A percentile compares a stretch with the other conserved stretches of the same genome.
phyloP scores from a whole-genome alignment of 1,284 basidiomycete species.

The Naganishia cerealis region DNA sequence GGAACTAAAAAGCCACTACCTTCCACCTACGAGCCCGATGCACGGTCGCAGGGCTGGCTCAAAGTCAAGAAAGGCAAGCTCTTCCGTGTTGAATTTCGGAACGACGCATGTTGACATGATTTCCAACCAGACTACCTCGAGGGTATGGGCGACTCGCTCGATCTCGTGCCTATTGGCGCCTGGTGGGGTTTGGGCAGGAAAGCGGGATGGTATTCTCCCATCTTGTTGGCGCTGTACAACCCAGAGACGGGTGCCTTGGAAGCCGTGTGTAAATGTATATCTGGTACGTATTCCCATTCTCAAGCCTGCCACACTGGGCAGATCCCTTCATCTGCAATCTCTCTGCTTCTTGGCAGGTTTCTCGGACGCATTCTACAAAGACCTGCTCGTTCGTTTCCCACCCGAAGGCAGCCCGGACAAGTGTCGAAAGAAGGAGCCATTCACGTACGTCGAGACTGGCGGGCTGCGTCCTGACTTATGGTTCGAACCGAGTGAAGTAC shows the following conservation, averaged over 20 bases:
- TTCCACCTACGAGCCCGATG: conserved; percentile 84
- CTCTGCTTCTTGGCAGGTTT: conserved; percentile 63
- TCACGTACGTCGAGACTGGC: conserved; percentile 70
- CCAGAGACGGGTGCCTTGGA: conserved; percentile 67
- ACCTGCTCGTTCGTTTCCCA: conserved; percentile 65
- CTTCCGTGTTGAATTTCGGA: too few relatives aligned
- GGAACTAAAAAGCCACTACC: conserved; percentile 69
- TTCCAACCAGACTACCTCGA: conserved; percentile 50
- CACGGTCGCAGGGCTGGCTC: conserved; percentile 64
- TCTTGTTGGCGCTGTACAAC: conserved; percentile 80
- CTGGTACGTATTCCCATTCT: conserved; percentile 33
- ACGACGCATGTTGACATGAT: conserved; percentile 52
- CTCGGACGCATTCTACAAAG: conserved; percentile 83
- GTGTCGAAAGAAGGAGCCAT: conserved; percentile 61
- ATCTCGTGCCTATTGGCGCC: conserved; percentile 72
- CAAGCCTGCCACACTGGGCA: background rate
- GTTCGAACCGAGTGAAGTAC: conserved; percentile 77
- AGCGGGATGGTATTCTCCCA: conserved; percentile 87
- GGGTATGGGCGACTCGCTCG: conserved; percentile 59
- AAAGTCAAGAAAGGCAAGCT: conserved; percentile 71
- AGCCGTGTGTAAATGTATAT: conserved; percentile 76
- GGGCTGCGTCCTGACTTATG: conserved; percentile 77
- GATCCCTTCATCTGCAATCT: conserved; percentile 27
- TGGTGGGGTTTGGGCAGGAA: conserved; percentile 94
- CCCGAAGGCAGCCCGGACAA: conserved; percentile 61